Evolutionary conservation across 73 alveolate species (phyloP), one percentile per base, ranked within the genome.

Genomic region (Symbiodinium natans): DNA sequence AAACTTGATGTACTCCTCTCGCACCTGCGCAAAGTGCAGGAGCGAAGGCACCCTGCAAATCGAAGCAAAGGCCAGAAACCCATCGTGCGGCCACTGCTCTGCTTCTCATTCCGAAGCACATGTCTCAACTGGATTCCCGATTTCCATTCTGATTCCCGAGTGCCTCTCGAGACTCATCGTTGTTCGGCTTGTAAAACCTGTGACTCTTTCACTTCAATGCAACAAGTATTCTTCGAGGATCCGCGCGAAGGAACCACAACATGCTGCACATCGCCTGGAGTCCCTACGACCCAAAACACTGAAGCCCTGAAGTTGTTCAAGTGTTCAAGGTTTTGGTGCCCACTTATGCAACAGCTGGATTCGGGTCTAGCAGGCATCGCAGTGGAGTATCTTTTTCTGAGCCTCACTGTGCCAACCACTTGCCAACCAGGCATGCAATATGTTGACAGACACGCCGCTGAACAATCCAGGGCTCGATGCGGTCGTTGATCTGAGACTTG

Each of bases 91-190:
- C n/a, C n/a, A n/a, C n/a, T n/a, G n/a, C n/a, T n/a, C n/a, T n/a
- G n/a, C n/a, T n/a, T n/a, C n/a, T n/a, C n/a, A n/a, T n/a, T n/a
- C n/a, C n/a, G n/a, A n/a, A n/a, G n/a, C n/a, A n/a, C n/a, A n/a
- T n/a, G n/a, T n/a, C n/a, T n/a, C n/a, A n/a, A n/a, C n/a, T n/a
- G n/a, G n/a, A n/a, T n/a, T n/a, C n/a, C n/a, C n/a, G 6, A 46
- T 6, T 46, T 46, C 13, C 59, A 63, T 27, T 52, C 23, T 29
- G 15, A 23, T 52, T 52, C 71, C 29, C 52, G 86, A 23, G 46
- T 8, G 77, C 97, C 97, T 90, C 97, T n/a, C 97, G 97, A 2
- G 97, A 90, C 23, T 84, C 97, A 31, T 90, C 97, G n/a, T 90
- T 71, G 56, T 90, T 90, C 31, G 97, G 97, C 54, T 90, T 90